Conservation (phyloP, 768 basidiomycete species). For the Lactarius sp. region DNA sequence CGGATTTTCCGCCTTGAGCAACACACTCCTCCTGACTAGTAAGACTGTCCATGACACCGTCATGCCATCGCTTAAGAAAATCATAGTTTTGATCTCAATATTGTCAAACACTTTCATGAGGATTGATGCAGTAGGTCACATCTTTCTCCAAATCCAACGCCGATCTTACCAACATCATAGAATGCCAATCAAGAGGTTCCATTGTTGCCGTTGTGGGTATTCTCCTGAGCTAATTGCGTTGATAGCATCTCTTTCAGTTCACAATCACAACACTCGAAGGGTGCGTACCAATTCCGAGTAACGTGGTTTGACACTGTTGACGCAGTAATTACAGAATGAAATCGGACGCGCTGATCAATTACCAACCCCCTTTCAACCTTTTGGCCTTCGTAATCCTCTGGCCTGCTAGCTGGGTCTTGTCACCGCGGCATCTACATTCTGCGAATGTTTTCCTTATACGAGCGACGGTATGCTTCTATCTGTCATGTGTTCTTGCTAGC, state of each 20-base stretch:
- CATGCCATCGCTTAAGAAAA: neutral
- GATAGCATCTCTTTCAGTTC: slow-evolving; percentile 80
- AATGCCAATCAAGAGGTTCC: slow-evolving; percentile 58
- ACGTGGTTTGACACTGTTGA: slow-evolving; percentile 1
- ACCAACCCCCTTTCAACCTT: slow-evolving; percentile 87
- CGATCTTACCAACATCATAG: slow-evolving; percentile 27
- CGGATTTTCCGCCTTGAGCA: slow-evolving; percentile 69
- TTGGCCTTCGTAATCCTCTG: slow-evolving; percentile 76
- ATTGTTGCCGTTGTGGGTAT: neutral
- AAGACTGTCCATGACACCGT: slow-evolving; percentile 30
- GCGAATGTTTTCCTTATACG: slow-evolving; percentile 84
- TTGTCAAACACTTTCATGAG: slow-evolving; percentile 84
- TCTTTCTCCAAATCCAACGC: neutral
- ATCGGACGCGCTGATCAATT: slow-evolving; percentile 85
- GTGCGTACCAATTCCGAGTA: slow-evolving; percentile 35
- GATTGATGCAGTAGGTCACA: slow-evolving; percentile 52
- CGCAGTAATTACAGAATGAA: slow-evolving; percentile 56
- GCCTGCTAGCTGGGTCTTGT: slow-evolving; percentile 68
- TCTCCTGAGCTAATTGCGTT: neutral
- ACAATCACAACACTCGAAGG: slow-evolving; percentile 86
- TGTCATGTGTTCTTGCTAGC: neutral
- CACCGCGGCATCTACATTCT: slow-evolving; percentile 75
- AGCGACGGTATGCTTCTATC: slow-evolving; percentile 49
- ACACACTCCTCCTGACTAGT: slow-evolving; percentile 80
- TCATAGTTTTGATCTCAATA: slow-evolving; percentile 73